phyloP scores from a whole-genome alignment of 768 basidiomycete species.

The Lactarius indigo region DNA sequence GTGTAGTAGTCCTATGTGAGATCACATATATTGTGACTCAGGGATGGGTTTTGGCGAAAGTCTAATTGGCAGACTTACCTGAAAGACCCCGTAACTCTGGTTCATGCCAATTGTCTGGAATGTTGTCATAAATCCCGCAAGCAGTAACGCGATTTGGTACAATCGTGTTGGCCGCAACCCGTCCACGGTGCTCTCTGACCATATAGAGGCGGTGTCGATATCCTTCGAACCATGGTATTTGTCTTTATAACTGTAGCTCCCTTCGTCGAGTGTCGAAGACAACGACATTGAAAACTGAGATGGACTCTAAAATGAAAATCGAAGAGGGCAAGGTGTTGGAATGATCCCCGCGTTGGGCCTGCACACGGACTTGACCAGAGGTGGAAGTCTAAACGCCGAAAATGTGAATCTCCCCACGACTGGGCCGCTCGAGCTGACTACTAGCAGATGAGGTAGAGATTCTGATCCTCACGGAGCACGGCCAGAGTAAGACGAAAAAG shows the following conservation, averaged over 20 bases:
- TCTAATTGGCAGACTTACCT: slow-evolving; percentile 29
- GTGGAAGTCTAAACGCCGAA: not conserved
- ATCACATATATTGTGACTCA: not conserved
- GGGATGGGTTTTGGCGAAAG: not conserved
- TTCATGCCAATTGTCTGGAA: slow-evolving; percentile 46
- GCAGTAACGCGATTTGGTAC: slow-evolving; percentile 38
- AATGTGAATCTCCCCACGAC: not conserved
- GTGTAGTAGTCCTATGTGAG: slow-evolving; percentile 42
- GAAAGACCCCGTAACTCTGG: slow-evolving; percentile 42
- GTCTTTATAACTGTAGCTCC: not conserved
- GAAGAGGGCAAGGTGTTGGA: not conserved
- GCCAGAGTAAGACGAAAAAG: not conserved
- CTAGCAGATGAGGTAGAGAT: not conserved
- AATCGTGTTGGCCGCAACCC: slow-evolving; percentile 30
- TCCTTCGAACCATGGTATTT: not conserved
- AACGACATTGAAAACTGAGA: not conserved
- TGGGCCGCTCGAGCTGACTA: not conserved
- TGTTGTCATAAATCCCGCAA: slow-evolving; percentile 43
- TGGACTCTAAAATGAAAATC: not conserved
- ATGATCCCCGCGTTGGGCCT: not conserved
- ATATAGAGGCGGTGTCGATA: not conserved
- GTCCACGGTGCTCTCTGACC: slow-evolving; percentile 2
- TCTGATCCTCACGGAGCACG: not conserved
- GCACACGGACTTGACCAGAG: not conserved
- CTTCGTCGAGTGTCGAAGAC: not conserved